These are phyloP conservation scores for Crithidia fasciculata DNA, from an alignment of 208 protist genomes.

Conservation along the genomic window DNA sequence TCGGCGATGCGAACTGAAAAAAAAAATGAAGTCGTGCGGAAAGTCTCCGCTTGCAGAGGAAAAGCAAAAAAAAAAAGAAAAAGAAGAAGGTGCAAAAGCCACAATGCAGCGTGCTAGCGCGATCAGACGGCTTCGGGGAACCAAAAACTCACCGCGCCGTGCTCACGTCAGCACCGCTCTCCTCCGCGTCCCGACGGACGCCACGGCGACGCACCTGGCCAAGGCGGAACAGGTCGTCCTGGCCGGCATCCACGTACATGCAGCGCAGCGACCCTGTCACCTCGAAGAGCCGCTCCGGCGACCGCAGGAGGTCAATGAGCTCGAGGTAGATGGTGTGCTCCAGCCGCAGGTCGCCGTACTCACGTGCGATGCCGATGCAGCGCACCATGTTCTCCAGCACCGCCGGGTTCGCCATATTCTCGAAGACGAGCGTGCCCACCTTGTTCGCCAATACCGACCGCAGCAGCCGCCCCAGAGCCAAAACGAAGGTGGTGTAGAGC, in stretches of 20 bases:
- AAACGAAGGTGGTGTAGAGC: constrained; percentile 86
- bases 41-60: no score
- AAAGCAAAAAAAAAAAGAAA: no score
- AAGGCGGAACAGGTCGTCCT: constrained; percentile 23
- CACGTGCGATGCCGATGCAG: constrained; percentile 55
- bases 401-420: constrained; percentile 65
- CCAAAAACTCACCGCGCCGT: neutral
- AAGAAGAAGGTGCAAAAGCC: no score
- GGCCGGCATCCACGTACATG: constrained; percentile 25
- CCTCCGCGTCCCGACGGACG: neutral
- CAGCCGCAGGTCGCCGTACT: constrained; percentile 67
- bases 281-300: constrained; percentile 59
- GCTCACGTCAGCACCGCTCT: neutral
- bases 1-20: no score
- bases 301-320: constrained; percentile 77
- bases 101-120: no score
- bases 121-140: neutral
- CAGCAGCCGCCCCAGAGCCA: constrained; percentile 75
- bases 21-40: no score
- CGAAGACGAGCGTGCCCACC: constrained; percentile 46
- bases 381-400: constrained; percentile 60
- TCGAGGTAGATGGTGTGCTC: constrained; percentile 82
- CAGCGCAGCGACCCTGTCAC: constrained; percentile 58
- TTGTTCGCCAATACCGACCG: constrained; percentile 61
- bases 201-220: constrained; percentile 20